Conservation (phyloP, 306 rosid genomes). For the Sechiopsis laciniata region DNA sequence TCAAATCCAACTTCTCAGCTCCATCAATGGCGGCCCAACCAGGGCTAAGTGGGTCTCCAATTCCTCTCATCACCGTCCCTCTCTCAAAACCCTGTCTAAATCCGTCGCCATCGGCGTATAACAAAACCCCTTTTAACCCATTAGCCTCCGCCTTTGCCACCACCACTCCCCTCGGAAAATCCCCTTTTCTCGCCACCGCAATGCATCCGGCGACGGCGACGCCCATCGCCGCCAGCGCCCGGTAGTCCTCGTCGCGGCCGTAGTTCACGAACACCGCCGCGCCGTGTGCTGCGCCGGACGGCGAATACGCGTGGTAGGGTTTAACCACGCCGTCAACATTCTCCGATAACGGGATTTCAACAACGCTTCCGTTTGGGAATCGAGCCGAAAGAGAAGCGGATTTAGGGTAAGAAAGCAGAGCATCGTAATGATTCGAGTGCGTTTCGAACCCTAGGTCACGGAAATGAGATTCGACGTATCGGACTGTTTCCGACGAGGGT, state of each 20-base stretch:
- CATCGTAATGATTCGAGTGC: conserved; percentile 38
- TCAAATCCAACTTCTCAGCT: conserved; percentile 53
- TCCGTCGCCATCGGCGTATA: conserved; percentile 41
- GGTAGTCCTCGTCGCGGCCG: conserved; percentile 64
- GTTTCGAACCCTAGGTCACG: conserved; percentile 39
- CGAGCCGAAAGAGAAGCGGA: conserved; percentile 53
- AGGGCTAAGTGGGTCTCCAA: conserved; percentile 91
- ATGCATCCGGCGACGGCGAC: conserved; percentile 67
- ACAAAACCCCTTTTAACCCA: conserved; percentile 67
- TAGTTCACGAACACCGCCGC: conserved; percentile 62
- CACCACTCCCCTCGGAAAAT: conserved; percentile 45
- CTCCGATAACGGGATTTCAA: conserved; percentile 35
- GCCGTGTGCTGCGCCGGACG: conserved; percentile 60
- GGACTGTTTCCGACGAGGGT: conserved; percentile 37
- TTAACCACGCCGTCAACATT: conserved; percentile 33
- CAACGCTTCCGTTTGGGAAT: conserved; percentile 37
- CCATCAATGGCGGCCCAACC: conserved; percentile 84
- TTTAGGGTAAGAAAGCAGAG: conserved; percentile 68
- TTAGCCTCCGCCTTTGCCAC: conserved; percentile 60
- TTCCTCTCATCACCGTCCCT: conserved; percentile 75
- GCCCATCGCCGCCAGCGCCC: conserved; percentile 33
- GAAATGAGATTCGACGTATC: conserved; percentile 48
- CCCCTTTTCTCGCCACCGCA: conserved; percentile 55
- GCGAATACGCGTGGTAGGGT: conserved; percentile 90
- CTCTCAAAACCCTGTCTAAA: conserved; percentile 78